These are phyloP conservation scores for Pythium periplocum DNA, from an alignment of 352 stramenopile genomes.

Conservation along the genomic window DNA sequence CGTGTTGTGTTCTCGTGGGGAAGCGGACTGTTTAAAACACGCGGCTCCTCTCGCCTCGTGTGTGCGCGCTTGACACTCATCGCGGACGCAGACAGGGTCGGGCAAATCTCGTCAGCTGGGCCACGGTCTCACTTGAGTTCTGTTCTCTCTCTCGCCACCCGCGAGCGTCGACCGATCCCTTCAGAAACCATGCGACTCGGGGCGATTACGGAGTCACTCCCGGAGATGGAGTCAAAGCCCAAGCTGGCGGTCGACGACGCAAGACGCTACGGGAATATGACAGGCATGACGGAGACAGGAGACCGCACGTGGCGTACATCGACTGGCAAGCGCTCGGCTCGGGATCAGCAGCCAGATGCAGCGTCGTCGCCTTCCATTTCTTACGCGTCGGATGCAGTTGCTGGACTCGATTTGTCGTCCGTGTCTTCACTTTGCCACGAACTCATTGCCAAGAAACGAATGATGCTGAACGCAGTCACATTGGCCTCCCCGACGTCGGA, in stretches of 20 bases:
- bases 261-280: neutral
- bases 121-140: too few species aligned
- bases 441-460: slow-evolving; percentile 38
- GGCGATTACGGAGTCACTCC: neutral
- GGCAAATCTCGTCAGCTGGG: too few species aligned
- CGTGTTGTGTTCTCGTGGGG: too few species aligned
- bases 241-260: slow-evolving; percentile 6
- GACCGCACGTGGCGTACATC: neutral
- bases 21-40: too few species aligned
- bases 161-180: too few species aligned
- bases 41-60: too few species aligned
- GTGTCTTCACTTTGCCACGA: slow-evolving; percentile 31
- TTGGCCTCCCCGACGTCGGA: neutral
- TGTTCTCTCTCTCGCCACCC: too few species aligned
- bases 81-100: too few species aligned
- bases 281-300: neutral
- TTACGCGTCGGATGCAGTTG: neutral
- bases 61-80: too few species aligned
- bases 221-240: slow-evolving; percentile 16
- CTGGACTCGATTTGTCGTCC: slow-evolving; percentile 13
- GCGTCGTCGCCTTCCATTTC: neutral
- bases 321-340: slow-evolving; percentile 14
- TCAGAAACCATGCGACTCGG: neutral
- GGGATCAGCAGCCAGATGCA: slow-evolving; percentile 5
- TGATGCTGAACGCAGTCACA: slow-evolving; percentile 28